Conservation (phyloP, 768 basidiomycete species). For the Suillus ampliporus region DNA sequence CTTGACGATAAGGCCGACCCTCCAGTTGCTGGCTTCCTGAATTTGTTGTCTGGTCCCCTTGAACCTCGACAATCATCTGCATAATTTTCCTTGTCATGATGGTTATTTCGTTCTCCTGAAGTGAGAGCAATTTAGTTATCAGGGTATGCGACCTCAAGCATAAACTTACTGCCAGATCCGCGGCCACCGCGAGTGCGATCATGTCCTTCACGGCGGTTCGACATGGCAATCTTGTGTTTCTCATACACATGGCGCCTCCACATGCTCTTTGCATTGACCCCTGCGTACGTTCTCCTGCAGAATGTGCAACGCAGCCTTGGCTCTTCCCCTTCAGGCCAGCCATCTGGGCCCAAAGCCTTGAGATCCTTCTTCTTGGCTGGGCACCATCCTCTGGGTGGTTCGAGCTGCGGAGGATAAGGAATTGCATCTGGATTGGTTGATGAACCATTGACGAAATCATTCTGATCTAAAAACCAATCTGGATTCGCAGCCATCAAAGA, state of each 20-base stretch:
- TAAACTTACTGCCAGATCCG: conserved; percentile 64
- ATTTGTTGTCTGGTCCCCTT: conserved; percentile 28
- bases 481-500: conserved; percentile 73
- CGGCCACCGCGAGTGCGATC: conserved; percentile 67
- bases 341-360: conserved; percentile 68
- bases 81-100: conserved; percentile 40
- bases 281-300: conserved; percentile 82
- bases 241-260: conserved; percentile 89
- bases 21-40: conserved; percentile 9
- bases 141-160: not conserved
- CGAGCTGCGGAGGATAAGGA: conserved; percentile 75
- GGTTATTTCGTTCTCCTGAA: conserved; percentile 57
- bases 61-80: conserved; percentile 34
- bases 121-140: conserved; percentile 26
- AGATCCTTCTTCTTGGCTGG: conserved; percentile 84
- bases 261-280: conserved; percentile 91
- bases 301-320: conserved; percentile 84
- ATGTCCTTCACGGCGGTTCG: conserved; percentile 76
- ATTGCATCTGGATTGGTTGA: conserved; percentile 59
- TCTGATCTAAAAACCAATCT: conserved; percentile 79
- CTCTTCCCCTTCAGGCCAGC: conserved; percentile 83
- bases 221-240: conserved; percentile 91
- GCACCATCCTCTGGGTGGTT: conserved; percentile 87
- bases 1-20: conserved; percentile 6
- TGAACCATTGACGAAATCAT: conserved; percentile 60